Evolutionary conservation across 345 rosid species (phyloP).

Genomic region (Citrus inodora): DNA sequence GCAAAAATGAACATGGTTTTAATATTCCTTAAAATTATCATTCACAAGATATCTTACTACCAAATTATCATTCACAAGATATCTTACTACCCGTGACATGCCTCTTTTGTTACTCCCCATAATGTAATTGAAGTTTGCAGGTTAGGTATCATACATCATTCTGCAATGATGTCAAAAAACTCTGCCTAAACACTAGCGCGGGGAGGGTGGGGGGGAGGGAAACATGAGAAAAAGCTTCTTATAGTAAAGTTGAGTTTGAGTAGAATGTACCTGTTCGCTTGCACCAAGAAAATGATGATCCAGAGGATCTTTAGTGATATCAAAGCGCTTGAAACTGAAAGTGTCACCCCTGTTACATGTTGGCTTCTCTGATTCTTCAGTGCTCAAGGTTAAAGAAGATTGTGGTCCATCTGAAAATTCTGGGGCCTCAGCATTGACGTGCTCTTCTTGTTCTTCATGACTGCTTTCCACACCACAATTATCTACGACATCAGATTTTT

Average conservation of each 20-base stretch:
- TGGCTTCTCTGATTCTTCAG: constrained; percentile 34
- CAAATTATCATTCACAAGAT: constrained; percentile 1
- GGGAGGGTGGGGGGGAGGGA: too few relatives aligned
- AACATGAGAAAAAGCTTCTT: background rate
- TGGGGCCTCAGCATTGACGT: constrained; percentile 25
- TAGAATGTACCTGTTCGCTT: constrained; percentile 55
- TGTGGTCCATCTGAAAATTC: constrained; percentile 33
- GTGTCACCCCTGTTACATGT: constrained; percentile 32
- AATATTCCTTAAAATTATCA: background rate
- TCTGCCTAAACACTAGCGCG: background rate
- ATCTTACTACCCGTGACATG: background rate
- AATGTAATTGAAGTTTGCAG: background rate
- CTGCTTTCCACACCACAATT: constrained; percentile 29
- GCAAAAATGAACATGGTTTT: background rate
- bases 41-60: constrained; percentile 1
- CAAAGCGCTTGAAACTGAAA: constrained; percentile 67
- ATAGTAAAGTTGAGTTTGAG: background rate
- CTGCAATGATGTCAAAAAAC: background rate
- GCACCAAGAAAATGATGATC: constrained; percentile 80
- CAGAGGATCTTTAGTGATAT: constrained; percentile 65
- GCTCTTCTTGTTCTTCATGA: constrained; percentile 25
- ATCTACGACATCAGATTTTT: constrained; percentile 36
- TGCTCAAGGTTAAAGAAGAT: constrained; percentile 26
- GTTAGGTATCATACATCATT: background rate
- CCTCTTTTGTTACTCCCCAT: background rate